These are phyloP conservation scores for Ceratopteris richardii DNA, from an alignment of 75 land plant species.

Conservation along the genomic window DNA sequence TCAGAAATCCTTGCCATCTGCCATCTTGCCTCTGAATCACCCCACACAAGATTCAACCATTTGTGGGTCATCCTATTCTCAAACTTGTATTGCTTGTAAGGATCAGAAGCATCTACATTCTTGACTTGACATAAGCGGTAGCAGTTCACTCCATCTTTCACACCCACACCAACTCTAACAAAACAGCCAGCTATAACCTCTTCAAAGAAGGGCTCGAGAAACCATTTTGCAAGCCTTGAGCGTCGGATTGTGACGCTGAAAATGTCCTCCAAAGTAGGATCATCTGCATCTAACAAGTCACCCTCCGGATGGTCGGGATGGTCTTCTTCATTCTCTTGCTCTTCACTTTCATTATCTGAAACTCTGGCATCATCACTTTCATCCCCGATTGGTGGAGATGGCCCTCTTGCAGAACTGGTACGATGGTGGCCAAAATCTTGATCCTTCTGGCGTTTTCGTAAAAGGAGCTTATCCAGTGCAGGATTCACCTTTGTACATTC, in stretches of 20 bases:
- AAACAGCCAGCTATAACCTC: slow-evolving; percentile 88
- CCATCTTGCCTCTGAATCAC: slow-evolving; percentile 79
- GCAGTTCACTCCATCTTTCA: slow-evolving; percentile 34
- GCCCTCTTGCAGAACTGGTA: slow-evolving; percentile 30
- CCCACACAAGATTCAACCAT: slow-evolving; percentile 80
- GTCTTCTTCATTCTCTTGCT: slow-evolving; percentile 24
- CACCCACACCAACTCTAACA: slow-evolving; percentile 91
- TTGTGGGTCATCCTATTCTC: slow-evolving; percentile 71
- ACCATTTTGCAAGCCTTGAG: slow-evolving; percentile 85
- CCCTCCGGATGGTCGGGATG: slow-evolving; percentile 44
- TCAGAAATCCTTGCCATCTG: slow-evolving; percentile 93
- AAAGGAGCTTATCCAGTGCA: slow-evolving; percentile 68
- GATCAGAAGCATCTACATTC: slow-evolving; percentile 85
- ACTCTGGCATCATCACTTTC: slow-evolving; percentile 20
- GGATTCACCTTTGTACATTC: slow-evolving; percentile 17
- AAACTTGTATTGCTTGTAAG: slow-evolving; percentile 67
- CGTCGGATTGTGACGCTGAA: slow-evolving; percentile 59
- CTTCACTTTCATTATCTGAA: slow-evolving; percentile 14
- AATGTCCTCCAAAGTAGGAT: slow-evolving; percentile 50
- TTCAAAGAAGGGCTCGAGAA: slow-evolving; percentile 95
- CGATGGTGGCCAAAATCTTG: slow-evolving; percentile 50
- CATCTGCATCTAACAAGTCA: slow-evolving; percentile 8
- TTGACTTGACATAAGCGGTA: slow-evolving; percentile 75
- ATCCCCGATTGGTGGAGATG: slow-evolving; percentile 31
- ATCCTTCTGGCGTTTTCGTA: slow-evolving; percentile 51